Base-by-base conservation (phyloP, 1,139 yeast genomes). In the Hyphopichia burtonii region DNA sequence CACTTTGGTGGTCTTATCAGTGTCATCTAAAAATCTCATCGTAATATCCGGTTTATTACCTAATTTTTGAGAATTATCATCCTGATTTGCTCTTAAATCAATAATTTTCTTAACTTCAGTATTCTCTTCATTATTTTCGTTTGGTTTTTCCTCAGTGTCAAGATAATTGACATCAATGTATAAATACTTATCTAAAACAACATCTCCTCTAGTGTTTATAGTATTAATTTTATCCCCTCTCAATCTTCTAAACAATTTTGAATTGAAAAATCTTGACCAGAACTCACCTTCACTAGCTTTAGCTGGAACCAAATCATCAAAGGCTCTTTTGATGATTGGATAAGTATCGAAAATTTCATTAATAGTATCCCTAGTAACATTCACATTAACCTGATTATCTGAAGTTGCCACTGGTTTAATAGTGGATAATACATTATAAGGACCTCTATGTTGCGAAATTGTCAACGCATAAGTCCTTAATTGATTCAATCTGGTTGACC, bases 181-280 rank as follows among this genome's bases (percentile, higher is more conserved):
- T 41, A 91, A 67, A 58, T 93, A 93, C 55, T 86, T 85, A 63
- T 93, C 99, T 47, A 93, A 71, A 6, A 90, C 75, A 10, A 83
- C 76, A 61, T 93, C 99, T 41, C 94, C 91, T 47, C 96, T 76
- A 50, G 87, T 90, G 51, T 82, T 83, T 2, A 79, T 65, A 55
- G 82, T 80, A 41, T 70, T 70, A 41, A 89, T 78, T 51, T 83
- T 83, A 58, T 93, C 99, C 45, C 99, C 99, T 57, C 96, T 76
- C 34, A 93, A 70, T 54, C 93, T 79, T 53, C 97, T 75, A 58
- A 91, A 93, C 45, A 93, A 66, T 54, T 90, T 84, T 1, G 97
- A 89, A 54, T 88, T 83, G 70, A 93, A 93, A 57, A 93, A 94
- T 47, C 98, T 72, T n/a, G 96, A 86, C 99, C 99, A 93, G 54